A percentile compares a stretch with the other conserved stretches of the same genome.
Evolutionary conservation across 1,284 basidiomycete genomes (phyloP).

Genomic region (Cryptococcus sp.): DNA sequence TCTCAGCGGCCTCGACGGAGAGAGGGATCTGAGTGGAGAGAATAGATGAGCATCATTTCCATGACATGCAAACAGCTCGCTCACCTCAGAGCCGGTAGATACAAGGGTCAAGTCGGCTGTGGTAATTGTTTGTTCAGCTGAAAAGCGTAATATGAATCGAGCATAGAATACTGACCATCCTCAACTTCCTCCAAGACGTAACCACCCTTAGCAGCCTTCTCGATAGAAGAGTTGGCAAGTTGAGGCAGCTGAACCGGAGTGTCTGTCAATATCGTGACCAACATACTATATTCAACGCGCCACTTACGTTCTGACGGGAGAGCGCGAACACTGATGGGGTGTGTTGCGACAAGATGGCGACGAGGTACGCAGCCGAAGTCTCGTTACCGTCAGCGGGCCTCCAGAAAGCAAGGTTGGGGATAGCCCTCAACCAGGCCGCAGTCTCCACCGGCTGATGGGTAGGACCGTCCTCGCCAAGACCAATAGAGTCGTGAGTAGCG

Average conservation of each 20-base stretch:
- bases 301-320: slow-evolving; percentile 48
- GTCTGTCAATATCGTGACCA: slow-evolving; percentile 1
- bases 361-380: slow-evolving; percentile 79
- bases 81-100: slow-evolving; percentile 83
- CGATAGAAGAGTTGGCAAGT: slow-evolving; percentile 82
- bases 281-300: not conserved
- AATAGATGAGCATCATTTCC: not conserved
- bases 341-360: slow-evolving; percentile 69
- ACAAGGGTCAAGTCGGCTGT: slow-evolving; percentile 79
- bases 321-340: slow-evolving; percentile 68
- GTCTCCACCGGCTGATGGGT: slow-evolving; percentile 95
- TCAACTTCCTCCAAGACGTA: slow-evolving; percentile 83
- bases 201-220: slow-evolving; percentile 79
- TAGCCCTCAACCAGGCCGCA: slow-evolving; percentile 79
- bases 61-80: not conserved
- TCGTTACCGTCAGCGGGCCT: slow-evolving; percentile 93
- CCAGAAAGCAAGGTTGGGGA: slow-evolving; percentile 89
- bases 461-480: slow-evolving; percentile 89
- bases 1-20: slow-evolving; percentile 77
- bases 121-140: not conserved
- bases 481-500: slow-evolving; percentile 87
- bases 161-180: slow-evolving; percentile 55
- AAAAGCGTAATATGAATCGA: not conserved
- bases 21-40: slow-evolving; percentile 56
- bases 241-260: slow-evolving; percentile 69